These are phyloP conservation scores for Coffea canephora DNA, from an alignment of 257 asterid species.

Conservation along the genomic window DNA sequence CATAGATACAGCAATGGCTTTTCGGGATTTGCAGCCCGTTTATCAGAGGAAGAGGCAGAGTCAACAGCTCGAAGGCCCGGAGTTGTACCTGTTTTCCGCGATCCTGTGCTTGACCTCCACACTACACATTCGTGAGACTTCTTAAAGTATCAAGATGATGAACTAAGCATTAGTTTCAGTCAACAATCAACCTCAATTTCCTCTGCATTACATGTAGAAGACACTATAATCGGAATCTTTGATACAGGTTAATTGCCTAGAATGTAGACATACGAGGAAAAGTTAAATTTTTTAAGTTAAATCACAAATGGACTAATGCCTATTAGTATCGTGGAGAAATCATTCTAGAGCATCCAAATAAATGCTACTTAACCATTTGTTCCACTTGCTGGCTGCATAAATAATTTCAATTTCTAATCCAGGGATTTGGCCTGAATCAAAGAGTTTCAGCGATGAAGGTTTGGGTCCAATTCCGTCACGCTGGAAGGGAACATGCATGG, in stretches of 20 bases:
- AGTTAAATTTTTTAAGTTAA: too few species aligned
- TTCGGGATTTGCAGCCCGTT: slow-evolving; percentile 66
- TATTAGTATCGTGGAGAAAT: too few species aligned
- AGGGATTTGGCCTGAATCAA: slow-evolving; percentile 96
- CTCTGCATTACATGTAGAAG: slow-evolving; percentile 30
- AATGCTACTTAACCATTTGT: too few species aligned
- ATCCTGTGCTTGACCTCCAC: slow-evolving; percentile 57
- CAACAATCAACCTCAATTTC: slow-evolving; percentile 18
- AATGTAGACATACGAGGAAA: too few species aligned
- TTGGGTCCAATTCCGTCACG: slow-evolving; percentile 58
- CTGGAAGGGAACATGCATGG: slow-evolving; percentile 85
- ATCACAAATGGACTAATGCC: too few species aligned
- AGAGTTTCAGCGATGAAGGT: slow-evolving; percentile 62
- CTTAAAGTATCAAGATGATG: slow-evolving; percentile 46
- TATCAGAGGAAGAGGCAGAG: too few species aligned
- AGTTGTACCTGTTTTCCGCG: too few species aligned
- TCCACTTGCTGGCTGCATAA: too few species aligned
- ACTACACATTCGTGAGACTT: slow-evolving; percentile 90
- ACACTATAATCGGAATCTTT: slow-evolving; percentile 48
- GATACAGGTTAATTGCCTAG: too few species aligned
- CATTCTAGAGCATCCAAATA: too few species aligned
- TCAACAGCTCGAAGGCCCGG: too few species aligned
- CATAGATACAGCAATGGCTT: slow-evolving; percentile 59
- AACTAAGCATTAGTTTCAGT: slow-evolving; percentile 22
- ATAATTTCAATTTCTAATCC: neutral